Base-by-base conservation (phyloP, 2,329 filamentous ascomycete genomes). In the Penicillium sp. region DNA sequence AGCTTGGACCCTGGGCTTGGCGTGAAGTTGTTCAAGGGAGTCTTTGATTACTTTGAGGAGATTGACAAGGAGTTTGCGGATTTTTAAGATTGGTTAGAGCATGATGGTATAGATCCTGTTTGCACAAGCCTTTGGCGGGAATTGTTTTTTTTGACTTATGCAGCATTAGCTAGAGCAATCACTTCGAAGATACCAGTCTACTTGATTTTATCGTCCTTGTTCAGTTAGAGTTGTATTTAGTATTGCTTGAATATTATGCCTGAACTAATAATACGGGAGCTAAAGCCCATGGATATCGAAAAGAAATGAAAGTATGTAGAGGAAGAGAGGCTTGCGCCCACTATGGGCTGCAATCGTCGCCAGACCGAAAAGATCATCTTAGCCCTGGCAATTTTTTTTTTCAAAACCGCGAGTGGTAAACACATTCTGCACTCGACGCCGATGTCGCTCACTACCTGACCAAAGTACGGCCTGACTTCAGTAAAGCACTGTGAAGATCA, bases 11-110 rank as follows among this genome's bases (percentile, higher is more conserved):
- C 94, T 0, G 94, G 94, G 0, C 79, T 97, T 65, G 94, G 93
- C 4, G 90, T 95, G 17, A 88, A 91, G 78, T 86, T 92, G 66
- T 97, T 96, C 80, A 90, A 91, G 81, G 92, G 89, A 1, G 96
- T 96, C 76, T 84, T 96, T 67, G 91, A 96, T 69, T 81, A 88
- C 63, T 98, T 89, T 81, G 92, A 96, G 81, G 83, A 84, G 70
- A 88, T 97, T 43, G 93, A 97, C 76, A 83, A 78, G 49, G 91
- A 96, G 79, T 96, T 95, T 83, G 62, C 62, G 12, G 69, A 69
- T 20, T 74, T 77, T 54, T 77, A 70, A 55, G 59, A 8, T 11
- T 20, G 20, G 6, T 31, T 37, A 48, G 28, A 41, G 22, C 6
- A 45, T 57, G 41, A 37, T n/a, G 31, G 43, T 12, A n/a, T 60